Conservation (phyloP, 805 yeast species). For the Schwanniomyces pseudopolymorphus region DNA sequence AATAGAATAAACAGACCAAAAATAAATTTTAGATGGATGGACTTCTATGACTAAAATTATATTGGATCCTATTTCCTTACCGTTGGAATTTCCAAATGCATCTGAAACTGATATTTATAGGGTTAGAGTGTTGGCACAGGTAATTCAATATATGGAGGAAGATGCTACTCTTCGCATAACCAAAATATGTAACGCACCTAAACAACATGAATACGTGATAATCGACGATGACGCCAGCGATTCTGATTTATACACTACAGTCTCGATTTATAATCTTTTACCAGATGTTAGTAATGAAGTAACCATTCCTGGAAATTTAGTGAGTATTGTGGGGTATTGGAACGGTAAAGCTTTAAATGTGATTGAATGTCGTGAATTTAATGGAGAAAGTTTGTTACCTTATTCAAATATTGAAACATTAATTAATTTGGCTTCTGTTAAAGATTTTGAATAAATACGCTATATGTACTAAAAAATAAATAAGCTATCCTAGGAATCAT, state of each 20-base stretch:
- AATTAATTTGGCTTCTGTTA: slow-evolving; percentile 13
- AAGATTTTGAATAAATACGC: slow-evolving; percentile 5
- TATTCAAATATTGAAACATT: slow-evolving; percentile 12
- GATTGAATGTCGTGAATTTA: slow-evolving; percentile 20
- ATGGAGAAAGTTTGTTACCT: slow-evolving; percentile 7
- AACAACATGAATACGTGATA: slow-evolving; percentile 8
- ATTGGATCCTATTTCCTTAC: slow-evolving; percentile 24
- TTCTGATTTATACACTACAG: neutral
- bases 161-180: slow-evolving; percentile 12
- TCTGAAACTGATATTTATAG: slow-evolving; percentile 16
- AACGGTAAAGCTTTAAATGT: slow-evolving; percentile 25
- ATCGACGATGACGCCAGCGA: too few species aligned
- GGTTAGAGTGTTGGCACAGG: slow-evolving; percentile 31
- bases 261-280: neutral
- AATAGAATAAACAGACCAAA: neutral
- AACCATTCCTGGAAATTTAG: slow-evolving; percentile 20
- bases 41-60: slow-evolving; percentile 29
- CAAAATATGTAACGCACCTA: slow-evolving; percentile 17
- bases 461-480: neutral
- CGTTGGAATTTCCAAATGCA: slow-evolving; percentile 22
- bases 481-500: neutral
- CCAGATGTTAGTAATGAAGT: neutral
- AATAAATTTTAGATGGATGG: neutral
- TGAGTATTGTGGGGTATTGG: slow-evolving; percentile 29
- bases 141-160: slow-evolving; percentile 15